Conservation (phyloP, 2,329 filamentous ascomycete species). For the Thermothelomyces thermophilus region DNA sequence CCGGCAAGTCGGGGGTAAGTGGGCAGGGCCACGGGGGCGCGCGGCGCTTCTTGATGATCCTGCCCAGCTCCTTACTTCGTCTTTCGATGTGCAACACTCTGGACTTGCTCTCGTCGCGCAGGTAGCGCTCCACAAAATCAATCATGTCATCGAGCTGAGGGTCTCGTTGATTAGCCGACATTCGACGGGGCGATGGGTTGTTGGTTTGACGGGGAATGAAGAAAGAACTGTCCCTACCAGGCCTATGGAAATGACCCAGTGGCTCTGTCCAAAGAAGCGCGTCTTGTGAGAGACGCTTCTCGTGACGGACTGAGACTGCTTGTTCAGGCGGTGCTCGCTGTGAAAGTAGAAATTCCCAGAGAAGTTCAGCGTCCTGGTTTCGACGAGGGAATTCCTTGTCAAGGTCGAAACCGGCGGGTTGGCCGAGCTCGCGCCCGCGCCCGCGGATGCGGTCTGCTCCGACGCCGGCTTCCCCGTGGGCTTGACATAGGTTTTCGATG, state of each 20-base stretch:
- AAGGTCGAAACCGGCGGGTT: constrained; percentile 19
- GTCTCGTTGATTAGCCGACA: neutral
- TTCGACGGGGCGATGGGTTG: too few species aligned
- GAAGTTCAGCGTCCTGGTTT: constrained; percentile 33
- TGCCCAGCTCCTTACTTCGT: constrained; percentile 47
- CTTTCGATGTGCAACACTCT: constrained; percentile 34
- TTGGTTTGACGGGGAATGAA: too few species aligned
- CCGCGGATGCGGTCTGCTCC: constrained; percentile 25
- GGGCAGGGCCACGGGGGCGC: constrained; percentile 42
- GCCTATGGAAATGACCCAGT: constrained; percentile 46
- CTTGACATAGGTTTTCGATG: neutral
- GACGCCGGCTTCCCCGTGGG: constrained; percentile 34
- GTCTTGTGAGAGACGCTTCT: constrained; percentile 49
- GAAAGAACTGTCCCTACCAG: constrained; percentile 34
- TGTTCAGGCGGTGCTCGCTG: constrained; percentile 30
- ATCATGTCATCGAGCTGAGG: constrained; percentile 39
- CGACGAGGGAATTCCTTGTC: constrained; percentile 27
- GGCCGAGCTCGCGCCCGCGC: constrained; percentile 5
- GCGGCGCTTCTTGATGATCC: constrained; percentile 45
- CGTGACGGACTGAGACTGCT: constrained; percentile 29
- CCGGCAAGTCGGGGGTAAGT: constrained; percentile 40
- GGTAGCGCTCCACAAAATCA: constrained; percentile 36
- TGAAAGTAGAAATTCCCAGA: constrained; percentile 40
- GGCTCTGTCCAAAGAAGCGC: constrained; percentile 49
- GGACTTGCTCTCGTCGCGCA: constrained; percentile 33